These are phyloP conservation scores for Gilbertella persicaria DNA, from an alignment of 371 early-diverging fungal species.

Conservation along the genomic window DNA sequence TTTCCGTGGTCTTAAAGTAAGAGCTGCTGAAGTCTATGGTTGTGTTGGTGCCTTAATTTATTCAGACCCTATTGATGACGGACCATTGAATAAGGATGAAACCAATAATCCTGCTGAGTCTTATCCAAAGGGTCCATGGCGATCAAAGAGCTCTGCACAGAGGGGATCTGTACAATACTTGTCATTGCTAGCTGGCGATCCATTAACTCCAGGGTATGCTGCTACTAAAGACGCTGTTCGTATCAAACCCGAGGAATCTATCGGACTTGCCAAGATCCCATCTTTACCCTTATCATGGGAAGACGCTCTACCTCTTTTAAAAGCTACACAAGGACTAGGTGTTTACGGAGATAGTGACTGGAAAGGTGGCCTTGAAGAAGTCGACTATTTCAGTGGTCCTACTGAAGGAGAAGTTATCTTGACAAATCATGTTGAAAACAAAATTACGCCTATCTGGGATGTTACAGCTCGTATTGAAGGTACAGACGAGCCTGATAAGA, in stretches of 20 bases:
- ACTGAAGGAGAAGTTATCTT: slow-evolving; percentile 56
- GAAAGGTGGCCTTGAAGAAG: slow-evolving; percentile 55
- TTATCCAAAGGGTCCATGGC: slow-evolving; percentile 72
- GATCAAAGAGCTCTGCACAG: slow-evolving; percentile 62
- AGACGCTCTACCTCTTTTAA: slow-evolving; percentile 63
- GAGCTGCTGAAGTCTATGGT: slow-evolving; percentile 62
- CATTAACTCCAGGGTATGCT: slow-evolving; percentile 67
- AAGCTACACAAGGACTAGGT: slow-evolving; percentile 54
- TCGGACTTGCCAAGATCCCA: slow-evolving; percentile 60
- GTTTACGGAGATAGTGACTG: slow-evolving; percentile 37
- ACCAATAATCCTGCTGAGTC: slow-evolving; percentile 41
- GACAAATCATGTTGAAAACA: slow-evolving; percentile 55
- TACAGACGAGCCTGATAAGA: slow-evolving; percentile 54
- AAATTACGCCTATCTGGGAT: slow-evolving; percentile 66
- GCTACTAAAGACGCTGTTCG: slow-evolving; percentile 58
- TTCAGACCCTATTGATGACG: slow-evolving; percentile 67
- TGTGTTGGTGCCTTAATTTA: slow-evolving; percentile 63
- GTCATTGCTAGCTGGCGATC: slow-evolving; percentile 60
- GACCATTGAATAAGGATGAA: slow-evolving; percentile 32
- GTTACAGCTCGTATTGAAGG: slow-evolving; percentile 68
- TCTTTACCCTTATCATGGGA: slow-evolving; percentile 70
- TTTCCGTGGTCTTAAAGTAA: slow-evolving; percentile 67
- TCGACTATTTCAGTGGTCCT: slow-evolving; percentile 59
- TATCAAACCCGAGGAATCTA: slow-evolving; percentile 48
- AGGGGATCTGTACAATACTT: slow-evolving; percentile 65